Base-by-base conservation (phyloP, 2,329 filamentous ascomycete species). In the Apiospora pterosperma region DNA sequence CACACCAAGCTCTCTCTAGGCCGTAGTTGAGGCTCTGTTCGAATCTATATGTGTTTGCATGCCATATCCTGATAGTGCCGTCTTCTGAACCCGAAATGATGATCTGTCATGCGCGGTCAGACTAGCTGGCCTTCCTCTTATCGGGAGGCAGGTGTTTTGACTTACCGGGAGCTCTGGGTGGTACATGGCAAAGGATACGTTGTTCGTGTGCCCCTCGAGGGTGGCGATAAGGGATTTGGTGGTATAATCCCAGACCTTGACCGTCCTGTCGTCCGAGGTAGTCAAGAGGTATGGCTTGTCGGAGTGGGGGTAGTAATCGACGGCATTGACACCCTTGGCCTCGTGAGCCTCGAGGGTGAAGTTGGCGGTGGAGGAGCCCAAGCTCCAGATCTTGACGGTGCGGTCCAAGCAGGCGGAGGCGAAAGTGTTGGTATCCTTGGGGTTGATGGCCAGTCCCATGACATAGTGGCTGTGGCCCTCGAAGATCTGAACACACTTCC, bases 161-260 rank as follows among this genome's bases (percentile, higher is more conserved):
- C 34, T 55, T 58, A 55, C 63, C 2, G 96, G 96, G 60, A 99
- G 83, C 79, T 98, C 95, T 2, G 96, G 96, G 79, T 99, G 96
- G 76, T 98, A 99, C 79, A 94, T 96, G 61, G 96, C 96, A 75
- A 98, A 99, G 3, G 94, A 97, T 59, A 99, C 96, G 74, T 99
- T 99, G 79, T 94, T 97, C 36, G 93, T 97, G 78, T 99, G 96
- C 34, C 96, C 96, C 78, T 99, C 96, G 59, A 99, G 85, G 3
- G 95, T 98, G 36, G 96, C 96, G 75, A 98, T 97, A 69, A 98
- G 84, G 14, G 93, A 96, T 81, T 99, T 99, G 60, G 94, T 98
- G 14, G 95, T 98, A 83, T 99, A 98, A 76, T 99, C 96, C 95
- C 96, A 99, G 63, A 99, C 88, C 84, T 98, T 98, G 72, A 98